Evolutionary conservation across 2,329 filamentous ascomycete genomes (phyloP), one percentile per base, ranked within the genome.

Genomic region (Chaetomium olivaceum): DNA sequence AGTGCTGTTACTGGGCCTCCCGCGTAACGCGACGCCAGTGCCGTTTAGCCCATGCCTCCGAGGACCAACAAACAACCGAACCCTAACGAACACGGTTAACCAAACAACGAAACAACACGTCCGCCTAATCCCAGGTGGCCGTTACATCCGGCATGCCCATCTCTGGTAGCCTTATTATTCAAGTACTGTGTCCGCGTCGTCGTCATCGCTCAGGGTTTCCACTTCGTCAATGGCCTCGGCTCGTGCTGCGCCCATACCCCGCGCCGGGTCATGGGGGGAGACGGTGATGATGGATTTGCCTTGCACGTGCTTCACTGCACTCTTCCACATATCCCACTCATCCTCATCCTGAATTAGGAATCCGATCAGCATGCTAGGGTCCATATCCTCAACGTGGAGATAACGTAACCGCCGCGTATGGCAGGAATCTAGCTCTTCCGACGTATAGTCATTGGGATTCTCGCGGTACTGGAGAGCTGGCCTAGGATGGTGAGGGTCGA

Each of bases 281-380:
- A 98, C 87, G 71, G 94, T 91, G 58, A 98, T 90, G 61, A 99
- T 91, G 7, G 88, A 83, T 76, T 96, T 97, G 25, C 91, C 91
- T 71, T 91, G 87, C 9, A 91, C 87, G 71, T 90, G 86, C 71
- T 87, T 87, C 2, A 96, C 84, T n/a, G 87, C 85, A 65, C 85
- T 82, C 73, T 91, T 90, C 93, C 93, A 98, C 61, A 87, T 85
- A 48, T 84, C 80, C 90, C 94, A 98, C 71, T 99, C 95, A 52
- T 89, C 84, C 71, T 94, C 89, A 65, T 91, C 87, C 50, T 84
- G 86, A 68, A 99, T 93, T 43, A 99, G 80, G 73, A 98, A 98
- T 4, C 92, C 94, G 70, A 99, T 91, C 51, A 99, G 80, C 95
- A 99, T 99, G 74, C 93, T 97, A 0, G 95, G 95, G 73, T 99